These are phyloP conservation scores for Chenopodium suecicum DNA, from an alignment of 148 eudicot genomes.

Conservation along the genomic window DNA sequence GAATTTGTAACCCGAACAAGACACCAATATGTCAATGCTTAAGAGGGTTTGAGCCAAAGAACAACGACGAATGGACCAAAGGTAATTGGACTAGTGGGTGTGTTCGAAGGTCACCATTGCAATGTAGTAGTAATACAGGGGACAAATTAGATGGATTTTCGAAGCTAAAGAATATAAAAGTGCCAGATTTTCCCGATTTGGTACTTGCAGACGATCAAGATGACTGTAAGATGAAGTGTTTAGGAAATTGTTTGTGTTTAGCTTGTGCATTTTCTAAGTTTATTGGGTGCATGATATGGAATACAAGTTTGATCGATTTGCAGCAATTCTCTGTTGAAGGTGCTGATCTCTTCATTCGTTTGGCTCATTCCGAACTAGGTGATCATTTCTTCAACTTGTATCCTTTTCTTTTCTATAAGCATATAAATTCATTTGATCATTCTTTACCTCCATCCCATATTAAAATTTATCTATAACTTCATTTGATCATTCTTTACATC, in stretches of 20 bases:
- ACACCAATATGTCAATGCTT: conserved; percentile 34
- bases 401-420: too few species aligned
- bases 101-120: conserved; percentile 25
- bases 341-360: conserved; percentile 42
- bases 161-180: conserved; percentile 32
- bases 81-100: conserved; percentile 38
- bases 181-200: conserved; percentile 39
- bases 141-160: conserved; percentile 41
- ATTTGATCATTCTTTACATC: too few species aligned
- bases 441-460: too few species aligned
- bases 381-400: not conserved
- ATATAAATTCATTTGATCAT: too few species aligned
- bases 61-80: conserved; percentile 24
- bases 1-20: conserved; percentile 23
- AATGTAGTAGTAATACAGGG: conserved; percentile 34
- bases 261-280: conserved; percentile 40
- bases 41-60: conserved; percentile 37
- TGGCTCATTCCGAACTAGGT: conserved; percentile 52
- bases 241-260: conserved; percentile 44
- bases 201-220: conserved; percentile 26
- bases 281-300: conserved; percentile 58
- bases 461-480: too few species aligned
- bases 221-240: conserved; percentile 43
- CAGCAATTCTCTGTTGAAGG: conserved; percentile 30
- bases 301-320: conserved; percentile 39